Base-by-base conservation (phyloP, 192 early-diverging fungal species). In the Lunasporangiospora selenospora region DNA sequence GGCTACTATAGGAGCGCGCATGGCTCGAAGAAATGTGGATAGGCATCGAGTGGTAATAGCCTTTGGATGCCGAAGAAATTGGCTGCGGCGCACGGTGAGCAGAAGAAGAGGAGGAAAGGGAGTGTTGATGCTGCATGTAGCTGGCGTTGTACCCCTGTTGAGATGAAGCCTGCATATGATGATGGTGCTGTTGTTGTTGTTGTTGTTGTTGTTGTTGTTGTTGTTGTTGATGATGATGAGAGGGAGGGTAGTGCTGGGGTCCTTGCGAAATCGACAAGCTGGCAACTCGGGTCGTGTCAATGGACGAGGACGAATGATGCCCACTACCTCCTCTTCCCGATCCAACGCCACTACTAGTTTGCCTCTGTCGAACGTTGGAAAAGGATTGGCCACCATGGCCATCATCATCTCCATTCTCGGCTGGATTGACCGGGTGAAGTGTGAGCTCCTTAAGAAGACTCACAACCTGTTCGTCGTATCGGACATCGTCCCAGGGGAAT, bases 401-500 rank as follows among this genome's bases (percentile, higher is more conserved):
- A 38, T 58, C 69, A 3, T 58, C 55, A 11, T 62, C 54, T 33
- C 48, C 49, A 12, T 73, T 55, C 24, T 16, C 55, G 46, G 45
- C 34, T 51, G 27, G 38, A 33, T 48, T 65, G 0, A 58, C 69
- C 0, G 69, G 69, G 19, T 73, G 59, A 13, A 73, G 41, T 1
- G 69, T 73, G 48, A 73, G 26, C 27, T 73, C 69, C 43, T 63
- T 73, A 7, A 73, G 27, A n/a, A 73, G 29, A 11, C 69, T 43
- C 3, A 73, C 69, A 16, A 73, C 69, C 39, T 73, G 60, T 27
- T 73, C 69, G 23, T 73, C 69, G 23, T 73, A 73, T 4, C 69
- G 59, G 18, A 73, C 69, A 29, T 73, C 69, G 36, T 73, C 69
- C 69, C 69, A 73, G 16, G 69, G 69, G 6, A 73, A 73, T 0